Base-by-base conservation (phyloP, 495 filamentous ascomycete species). In the Glarea lozoyensis region DNA sequence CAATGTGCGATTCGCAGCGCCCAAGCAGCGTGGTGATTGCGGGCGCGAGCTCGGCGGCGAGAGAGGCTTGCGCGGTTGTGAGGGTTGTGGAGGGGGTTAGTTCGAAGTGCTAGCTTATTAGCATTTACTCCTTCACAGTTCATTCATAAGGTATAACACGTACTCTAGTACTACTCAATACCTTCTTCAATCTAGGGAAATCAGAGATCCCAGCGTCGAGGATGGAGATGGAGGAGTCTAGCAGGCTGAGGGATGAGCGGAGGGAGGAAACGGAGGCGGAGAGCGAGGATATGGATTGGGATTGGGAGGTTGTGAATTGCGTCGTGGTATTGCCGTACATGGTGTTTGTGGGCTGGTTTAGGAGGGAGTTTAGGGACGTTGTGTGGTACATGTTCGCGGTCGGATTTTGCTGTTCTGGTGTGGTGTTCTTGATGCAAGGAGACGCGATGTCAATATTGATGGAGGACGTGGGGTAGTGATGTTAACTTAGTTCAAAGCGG, bases 101-200 rank as follows among this genome's bases (percentile, higher is more conserved):
- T 58, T 90, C 85, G 60, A 88, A 90, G 63, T 88, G 85, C 81
- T 86, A 13, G 32, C n/a, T n/a, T n/a, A n/a, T 40, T 17, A 10
- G 4, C 17, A 27, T 31, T 25, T 39, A 23, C 23, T 23, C 17
- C 12, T 33, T 33, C 25, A 4, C 27, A n/a, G 6, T 36, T 21
- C 20, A 1, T 16, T 19, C 11, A 11, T 11, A 15, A 3, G 2
- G 31, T 5, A 19, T 17, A 16, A 24, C 43, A 53, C 72, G 35
- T 68, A 86, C 83, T 45, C 83, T 63, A 18, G 81, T 84, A 17
- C 74, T 81, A 56, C 79, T 71, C 10, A 89, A 68, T 39, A 87
- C 81, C 53, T 78, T 82, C 46, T 71, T 67, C 23, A 88, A 60
- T 18, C 84, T 78, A 47, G 84, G 82, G 55, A 86, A 86, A 61